These are phyloP conservation scores for Fusarium nanum DNA, from an alignment of 2,329 filamentous ascomycete genomes.

Conservation along the genomic window DNA sequence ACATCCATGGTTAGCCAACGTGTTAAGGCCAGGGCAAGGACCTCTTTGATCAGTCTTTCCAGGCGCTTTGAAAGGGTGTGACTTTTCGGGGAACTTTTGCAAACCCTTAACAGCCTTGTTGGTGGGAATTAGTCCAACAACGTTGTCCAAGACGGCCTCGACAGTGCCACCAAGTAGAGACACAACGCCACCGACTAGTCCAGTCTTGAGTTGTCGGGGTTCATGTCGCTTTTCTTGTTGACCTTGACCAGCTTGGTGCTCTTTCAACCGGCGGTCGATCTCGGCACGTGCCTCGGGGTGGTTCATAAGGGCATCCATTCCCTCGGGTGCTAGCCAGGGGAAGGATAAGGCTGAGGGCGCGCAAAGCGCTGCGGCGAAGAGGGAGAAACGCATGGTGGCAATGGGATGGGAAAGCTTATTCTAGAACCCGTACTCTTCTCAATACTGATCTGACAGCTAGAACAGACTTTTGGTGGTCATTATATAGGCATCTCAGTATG, in stretches of 20 bases:
- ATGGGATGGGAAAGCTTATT: background rate
- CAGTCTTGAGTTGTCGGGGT: conserved; percentile 9
- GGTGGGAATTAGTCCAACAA: conserved; percentile 23
- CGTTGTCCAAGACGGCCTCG: conserved; percentile 21
- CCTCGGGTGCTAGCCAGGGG: conserved; percentile 19
- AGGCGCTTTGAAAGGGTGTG: conserved; percentile 18
- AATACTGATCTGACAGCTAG: background rate
- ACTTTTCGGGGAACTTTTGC: conserved; percentile 25
- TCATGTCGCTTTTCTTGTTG: background rate
- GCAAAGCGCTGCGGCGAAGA: conserved; percentile 15
- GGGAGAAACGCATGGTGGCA: conserved; percentile 1
- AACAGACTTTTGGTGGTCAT: background rate
- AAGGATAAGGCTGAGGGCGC: conserved; percentile 18
- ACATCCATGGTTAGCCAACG: conserved; percentile 29
- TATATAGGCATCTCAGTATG: background rate
- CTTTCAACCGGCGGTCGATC: conserved; percentile 23
- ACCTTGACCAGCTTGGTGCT: background rate
- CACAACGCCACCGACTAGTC: conserved; percentile 3
- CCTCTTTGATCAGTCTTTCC: conserved; percentile 23
- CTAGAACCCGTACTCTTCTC: background rate
- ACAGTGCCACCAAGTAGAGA: conserved; percentile 23
- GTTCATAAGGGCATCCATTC: conserved; percentile 20
- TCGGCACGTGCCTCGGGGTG: conserved; percentile 25
- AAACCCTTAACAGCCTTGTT: conserved; percentile 26
- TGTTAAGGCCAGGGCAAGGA: conserved; percentile 25